Evolutionary conservation across 2,329 filamentous ascomycete species (phyloP), one percentile per base, ranked within the genome.

Genomic region (Calonectria montana): DNA sequence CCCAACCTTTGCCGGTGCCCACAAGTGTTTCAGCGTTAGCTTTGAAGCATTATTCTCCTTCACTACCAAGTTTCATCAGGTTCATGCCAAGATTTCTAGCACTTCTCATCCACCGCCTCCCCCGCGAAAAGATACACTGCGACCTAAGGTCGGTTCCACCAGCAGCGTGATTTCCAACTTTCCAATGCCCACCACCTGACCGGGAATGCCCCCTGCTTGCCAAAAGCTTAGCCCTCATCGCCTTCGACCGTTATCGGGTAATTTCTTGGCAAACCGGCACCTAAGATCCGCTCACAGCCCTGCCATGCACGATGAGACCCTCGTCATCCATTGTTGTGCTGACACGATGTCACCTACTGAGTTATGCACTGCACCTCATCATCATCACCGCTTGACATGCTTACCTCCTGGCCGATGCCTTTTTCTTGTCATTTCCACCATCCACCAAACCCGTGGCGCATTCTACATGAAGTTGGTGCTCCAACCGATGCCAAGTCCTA

Each of bases 51-150:
- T 45, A 39, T 12, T 55, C 13, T 25, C 62, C 39, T 15, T 41
- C 45, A 50, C 45, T 55, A 63, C 68, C 68, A 67, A 70, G 68
- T 70, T 70, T 70, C 63, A 39, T 61, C 59, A 45, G 37, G 47
- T 61, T 61, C 47, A 65, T 64, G 67, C 67, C 67, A 70, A 70
- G 67, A 70, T 65, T 59, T 65, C 31, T 61, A 23, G 13, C 50
- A 47, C 39, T 41, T 29, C 31, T 29, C 23, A 23, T 47, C 62
- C 62, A 53, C 62, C 35, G 48, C 63, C 25, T 55, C 37, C 66
- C 66, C 57, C 66, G 47, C 66, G 66, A 45, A 15, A 31, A n/a
- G 18, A 23, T 25, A 39, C 10, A 12, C 25, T 65, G 63, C 48
- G 13, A 50, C 29, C 47, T 25, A 43, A 43, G 23, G 45, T 55